Percentiles rank a stretch among this genome's conserved stretches.
Evolutionary conservation across 1,284 basidiomycete species (phyloP).

Genomic region (Boletus calvinii): DNA sequence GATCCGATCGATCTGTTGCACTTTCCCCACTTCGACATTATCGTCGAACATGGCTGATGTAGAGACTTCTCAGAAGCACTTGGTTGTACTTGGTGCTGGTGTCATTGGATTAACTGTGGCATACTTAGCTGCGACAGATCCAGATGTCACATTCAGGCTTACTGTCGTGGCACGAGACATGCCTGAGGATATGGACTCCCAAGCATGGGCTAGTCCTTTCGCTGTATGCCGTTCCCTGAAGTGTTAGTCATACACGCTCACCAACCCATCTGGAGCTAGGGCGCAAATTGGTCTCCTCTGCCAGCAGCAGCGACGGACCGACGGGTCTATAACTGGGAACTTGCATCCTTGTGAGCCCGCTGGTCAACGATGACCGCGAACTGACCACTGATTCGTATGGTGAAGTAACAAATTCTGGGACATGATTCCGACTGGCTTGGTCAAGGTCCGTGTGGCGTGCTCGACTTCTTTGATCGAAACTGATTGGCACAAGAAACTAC

Average conservation of each 20-base stretch:
- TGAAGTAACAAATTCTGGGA: constrained; percentile 48
- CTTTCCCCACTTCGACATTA: background rate
- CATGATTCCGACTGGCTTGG: constrained; percentile 48
- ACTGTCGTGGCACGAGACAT: constrained; percentile 66
- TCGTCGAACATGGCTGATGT: constrained; percentile 14
- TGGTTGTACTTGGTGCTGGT: constrained; percentile 55
- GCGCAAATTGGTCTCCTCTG: constrained; percentile 68
- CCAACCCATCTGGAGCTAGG: constrained; percentile 35
- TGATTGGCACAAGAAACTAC: constrained; percentile 40
- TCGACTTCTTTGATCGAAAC: constrained; percentile 6
- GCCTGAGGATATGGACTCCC: constrained; percentile 58
- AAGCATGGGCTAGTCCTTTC: constrained; percentile 69
- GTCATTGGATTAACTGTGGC: constrained; percentile 49
- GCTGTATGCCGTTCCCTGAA: constrained; percentile 45
- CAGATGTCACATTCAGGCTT: constrained; percentile 40
- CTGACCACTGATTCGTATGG: constrained; percentile 10
- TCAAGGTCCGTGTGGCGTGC: constrained; percentile 35
- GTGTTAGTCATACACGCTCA: background rate
- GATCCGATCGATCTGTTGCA: background rate
- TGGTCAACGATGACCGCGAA: background rate
- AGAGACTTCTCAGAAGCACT: constrained; percentile 11
- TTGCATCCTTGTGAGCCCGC: constrained; percentile 42
- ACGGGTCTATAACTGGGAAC: constrained; percentile 42
- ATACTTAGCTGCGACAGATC: constrained; percentile 37
- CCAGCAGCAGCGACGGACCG: constrained; percentile 46